Percentiles rank a stretch among this genome's conserved stretches.
These are phyloP conservation scores for Bipolaris gigantea DNA, from an alignment of 2,329 filamentous ascomycete species.

Conservation along the genomic window DNA sequence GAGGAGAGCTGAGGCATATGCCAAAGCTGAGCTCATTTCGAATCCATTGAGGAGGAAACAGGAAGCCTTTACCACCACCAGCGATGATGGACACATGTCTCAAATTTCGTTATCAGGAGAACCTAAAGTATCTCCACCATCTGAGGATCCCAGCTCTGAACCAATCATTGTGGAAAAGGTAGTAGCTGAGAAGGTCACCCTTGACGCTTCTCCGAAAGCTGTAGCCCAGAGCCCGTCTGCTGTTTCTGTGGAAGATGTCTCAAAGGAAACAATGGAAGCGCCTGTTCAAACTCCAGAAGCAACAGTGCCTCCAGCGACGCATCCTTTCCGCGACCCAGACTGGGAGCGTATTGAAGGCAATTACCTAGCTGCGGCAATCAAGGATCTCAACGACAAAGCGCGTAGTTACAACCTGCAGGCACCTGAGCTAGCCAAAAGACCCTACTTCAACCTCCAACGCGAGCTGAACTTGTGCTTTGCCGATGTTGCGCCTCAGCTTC, in stretches of 20 bases:
- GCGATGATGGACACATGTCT: slow-evolving; percentile 50
- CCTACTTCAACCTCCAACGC: slow-evolving; percentile 81
- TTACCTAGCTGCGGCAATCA: slow-evolving; percentile 76
- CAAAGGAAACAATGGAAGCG: slow-evolving; percentile 21
- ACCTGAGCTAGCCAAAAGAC: slow-evolving; percentile 87
- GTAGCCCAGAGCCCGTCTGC: not conserved
- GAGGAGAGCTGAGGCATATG: slow-evolving; percentile 69
- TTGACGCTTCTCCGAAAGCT: slow-evolving; percentile 14
- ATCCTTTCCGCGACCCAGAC: slow-evolving; percentile 73
- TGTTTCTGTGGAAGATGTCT: slow-evolving; percentile 2
- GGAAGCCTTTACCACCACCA: slow-evolving; percentile 51
- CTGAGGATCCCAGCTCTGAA: slow-evolving; percentile 5
- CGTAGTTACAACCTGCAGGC: slow-evolving; percentile 95
- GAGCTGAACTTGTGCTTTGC: slow-evolving; percentile 82
- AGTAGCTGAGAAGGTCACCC: slow-evolving; percentile 22
- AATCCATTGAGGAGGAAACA: slow-evolving; percentile 59
- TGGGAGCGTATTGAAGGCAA: slow-evolving; percentile 74
- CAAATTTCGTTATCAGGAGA: slow-evolving; percentile 53
- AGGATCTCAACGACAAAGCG: slow-evolving; percentile 75
- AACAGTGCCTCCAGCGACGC: slow-evolving; percentile 44
- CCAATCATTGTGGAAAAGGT: slow-evolving; percentile 35
- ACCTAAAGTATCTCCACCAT: slow-evolving; percentile 37
- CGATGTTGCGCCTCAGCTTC: slow-evolving; percentile 77
- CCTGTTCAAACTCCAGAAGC: slow-evolving; percentile 8
- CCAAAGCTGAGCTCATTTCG: slow-evolving; percentile 68